Evolutionary conservation across 129 eudicot genomes (phyloP), one percentile per base, ranked within the genome.

Genomic region (Glebionis coronaria): DNA sequence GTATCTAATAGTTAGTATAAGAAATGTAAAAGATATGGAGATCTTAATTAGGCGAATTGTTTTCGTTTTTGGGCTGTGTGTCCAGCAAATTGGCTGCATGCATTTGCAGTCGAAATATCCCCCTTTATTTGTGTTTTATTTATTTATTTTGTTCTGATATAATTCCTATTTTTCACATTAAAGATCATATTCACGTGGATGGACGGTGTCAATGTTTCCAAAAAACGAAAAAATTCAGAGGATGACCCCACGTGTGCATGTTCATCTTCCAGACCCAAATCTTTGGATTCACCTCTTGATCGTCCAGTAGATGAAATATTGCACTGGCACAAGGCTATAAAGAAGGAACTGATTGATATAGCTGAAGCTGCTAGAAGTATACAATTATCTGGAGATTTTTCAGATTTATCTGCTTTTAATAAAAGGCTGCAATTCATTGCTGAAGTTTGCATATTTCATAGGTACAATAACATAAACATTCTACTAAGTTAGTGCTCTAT

Each of bases 391-490:
- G 98, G 84, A 44, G 92, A 93, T 74, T 93, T 88, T 81, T 88
- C 97, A 67, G 92, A 88, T 82, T 45, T 93, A 67, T 86, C 87
- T 82, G 76, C 90, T 19, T 93, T 93, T 57, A 93, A 84, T 73
- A 77, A 78, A 76, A 82, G 97, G 79, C 84, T 93, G 75, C 98
- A 89, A 56, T 93, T 93, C 45, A 93, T 93, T 72, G 97, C 98
- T 1, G 98, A 93, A 89, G 98, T 93, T 69, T 93, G 97, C 70
- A 86, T 93, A 66, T 93, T 93, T 69, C 98, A 93, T 75, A 93
- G 98, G 98, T 88, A 85, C 62, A 12, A 29, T 47, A 52, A 61
- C 44, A 0, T 8, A 51, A 3, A 46, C 14, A 49, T 38, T 40
- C 73, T 50, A 0, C 6, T 14, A 21, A 20, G 40, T 23, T 20